Conservation (phyloP, 2,329 filamentous ascomycete genomes). For the Colletotrichum viniferum region DNA sequence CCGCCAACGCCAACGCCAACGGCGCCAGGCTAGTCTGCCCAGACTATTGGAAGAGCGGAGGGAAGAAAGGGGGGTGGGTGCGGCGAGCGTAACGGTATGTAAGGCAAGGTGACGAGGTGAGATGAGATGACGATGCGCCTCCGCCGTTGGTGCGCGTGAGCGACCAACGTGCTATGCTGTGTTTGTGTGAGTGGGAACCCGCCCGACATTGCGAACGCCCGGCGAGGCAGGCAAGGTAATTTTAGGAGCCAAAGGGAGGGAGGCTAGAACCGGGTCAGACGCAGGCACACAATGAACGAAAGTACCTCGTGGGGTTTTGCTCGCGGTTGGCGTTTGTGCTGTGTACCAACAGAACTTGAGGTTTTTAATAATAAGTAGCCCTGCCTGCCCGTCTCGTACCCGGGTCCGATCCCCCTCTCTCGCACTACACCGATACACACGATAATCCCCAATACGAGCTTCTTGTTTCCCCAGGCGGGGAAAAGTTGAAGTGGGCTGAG, state of each 20-base stretch:
- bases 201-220: neutral
- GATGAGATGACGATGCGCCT: neutral
- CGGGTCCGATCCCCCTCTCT: neutral
- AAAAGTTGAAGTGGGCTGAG: neutral
- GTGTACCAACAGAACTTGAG: neutral
- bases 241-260: neutral
- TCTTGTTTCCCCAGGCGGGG: neutral
- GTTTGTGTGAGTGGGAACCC: neutral
- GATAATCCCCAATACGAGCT: neutral
- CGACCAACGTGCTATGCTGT: neutral
- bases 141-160: neutral
- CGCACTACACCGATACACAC: neutral
- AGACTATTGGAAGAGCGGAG: neutral
- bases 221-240: neutral
- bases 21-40: neutral
- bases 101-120: neutral
- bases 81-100: neutral
- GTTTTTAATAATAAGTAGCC: neutral
- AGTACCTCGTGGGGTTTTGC: neutral
- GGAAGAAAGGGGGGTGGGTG: neutral
- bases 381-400: neutral
- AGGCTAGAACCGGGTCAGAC: neutral
- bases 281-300: neutral
- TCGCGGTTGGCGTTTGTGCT: neutral
- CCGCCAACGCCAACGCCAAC: neutral